Evolutionary conservation across 2,329 filamentous ascomycete species (phyloP), one percentile per base, ranked within the genome.

Genomic region (Blastomyces percursus): DNA sequence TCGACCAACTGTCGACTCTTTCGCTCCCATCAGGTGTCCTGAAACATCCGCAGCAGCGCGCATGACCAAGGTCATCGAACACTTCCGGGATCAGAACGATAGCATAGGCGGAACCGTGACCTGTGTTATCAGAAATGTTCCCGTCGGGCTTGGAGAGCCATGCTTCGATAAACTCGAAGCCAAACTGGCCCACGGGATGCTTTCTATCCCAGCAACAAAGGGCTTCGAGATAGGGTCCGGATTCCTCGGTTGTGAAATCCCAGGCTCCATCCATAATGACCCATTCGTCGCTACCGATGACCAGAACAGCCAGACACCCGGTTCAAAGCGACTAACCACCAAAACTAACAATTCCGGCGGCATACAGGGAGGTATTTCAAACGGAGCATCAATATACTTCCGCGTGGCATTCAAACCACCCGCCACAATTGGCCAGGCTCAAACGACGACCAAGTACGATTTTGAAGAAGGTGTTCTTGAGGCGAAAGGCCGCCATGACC

Each of bases 161-260:
- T 89, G 86, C 76, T 97, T 99, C 75, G 90, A 96, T 76, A 97
- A 97, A 80, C 82, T 97, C 54, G 92, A 99, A 80, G 94, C 94
- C 8, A 85, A 84, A 73, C 85, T 99, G 56, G 92, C 86, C 32
- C 93, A 97, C 72, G 94, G 90, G 59, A 97, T 99, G 90, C 83
- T 97, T 66, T 91, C 86, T 73, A 96, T 97, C 70, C 94, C 94
- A 5, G 91, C 94, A 3, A 93, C 89, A 46, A 99, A 97, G 79
- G 93, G 89, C 61, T 97, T 97, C 72, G 93, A 97, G 74, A 87
- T 97, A 67, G 94, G 94, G 61, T 96, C 90, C 61, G 94, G 94
- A 14, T 97, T 97, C 75, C 86, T 82, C 59, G 93, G 94, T 63
- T 89, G 88, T 71, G 88, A 92, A 73, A 83, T 97, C 48, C 88